Evolutionary conservation across 75 land plant genomes (phyloP).

Genomic region (Ceratopteris richardii): DNA sequence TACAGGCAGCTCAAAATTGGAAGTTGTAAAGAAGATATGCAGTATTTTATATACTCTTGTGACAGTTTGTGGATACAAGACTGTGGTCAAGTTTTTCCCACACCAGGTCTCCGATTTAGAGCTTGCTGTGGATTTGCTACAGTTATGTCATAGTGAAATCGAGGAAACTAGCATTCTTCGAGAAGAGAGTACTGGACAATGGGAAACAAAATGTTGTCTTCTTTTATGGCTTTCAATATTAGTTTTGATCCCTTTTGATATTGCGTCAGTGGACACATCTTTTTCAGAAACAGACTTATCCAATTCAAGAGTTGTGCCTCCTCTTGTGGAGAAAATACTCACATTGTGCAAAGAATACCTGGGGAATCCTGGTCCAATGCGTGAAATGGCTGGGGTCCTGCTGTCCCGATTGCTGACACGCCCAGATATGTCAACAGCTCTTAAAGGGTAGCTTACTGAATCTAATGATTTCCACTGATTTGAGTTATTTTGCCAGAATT

Average conservation of each 20-base stretch:
- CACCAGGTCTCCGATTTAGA: constrained; percentile 96
- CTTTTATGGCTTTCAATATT: constrained; percentile 94
- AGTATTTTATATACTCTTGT: constrained; percentile 69
- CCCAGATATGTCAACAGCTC: constrained; percentile 79
- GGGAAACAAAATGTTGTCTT: constrained; percentile 83
- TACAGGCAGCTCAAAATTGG: constrained; percentile 36
- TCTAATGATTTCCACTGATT: no score
- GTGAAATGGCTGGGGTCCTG: constrained; percentile 78
- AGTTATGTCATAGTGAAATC: constrained; percentile 51
- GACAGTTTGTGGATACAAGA: constrained; percentile 90
- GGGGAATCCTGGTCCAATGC: constrained; percentile 84
- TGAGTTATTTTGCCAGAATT: no score
- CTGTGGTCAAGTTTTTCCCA: constrained; percentile 84
- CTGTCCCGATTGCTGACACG: constrained; percentile 86
- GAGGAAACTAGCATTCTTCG: constrained; percentile 41
- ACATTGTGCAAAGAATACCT: constrained; percentile 72
- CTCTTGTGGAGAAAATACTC: constrained; percentile 67
- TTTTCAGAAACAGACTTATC: constrained; percentile 23
- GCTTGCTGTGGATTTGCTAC: constrained; percentile 72
- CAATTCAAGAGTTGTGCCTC: constrained; percentile 25
- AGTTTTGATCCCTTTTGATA: constrained; percentile 94
- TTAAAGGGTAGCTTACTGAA: constrained; percentile 41
- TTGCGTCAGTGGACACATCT: constrained; percentile 81
- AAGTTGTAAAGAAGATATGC: constrained; percentile 68
- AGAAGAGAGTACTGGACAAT: constrained; percentile 93